These are phyloP conservation scores for Petunia hybrid DNA, from an alignment of 305 asterid species.

Conservation along the genomic window DNA sequence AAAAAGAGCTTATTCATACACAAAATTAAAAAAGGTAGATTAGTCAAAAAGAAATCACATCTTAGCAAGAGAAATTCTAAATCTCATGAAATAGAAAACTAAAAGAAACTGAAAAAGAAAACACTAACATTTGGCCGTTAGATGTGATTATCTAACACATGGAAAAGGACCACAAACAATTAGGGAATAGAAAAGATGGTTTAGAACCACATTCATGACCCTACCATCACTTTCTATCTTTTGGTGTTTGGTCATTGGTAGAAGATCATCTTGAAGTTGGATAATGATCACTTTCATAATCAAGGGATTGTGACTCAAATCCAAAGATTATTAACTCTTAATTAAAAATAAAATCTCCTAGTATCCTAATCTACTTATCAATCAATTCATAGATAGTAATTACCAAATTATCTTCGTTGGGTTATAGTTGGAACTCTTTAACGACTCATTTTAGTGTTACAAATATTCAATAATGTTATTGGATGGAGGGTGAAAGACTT, in stretches of 20 bases:
- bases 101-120: background rate
- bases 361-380: conserved; percentile 16
- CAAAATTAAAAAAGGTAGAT: background rate
- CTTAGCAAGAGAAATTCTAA: background rate
- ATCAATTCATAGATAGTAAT: background rate
- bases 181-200: conserved; percentile 35
- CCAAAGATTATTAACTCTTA: background rate
- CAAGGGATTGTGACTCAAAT: conserved; percentile 35
- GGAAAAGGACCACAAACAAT: conserved; percentile 13
- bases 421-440: background rate
- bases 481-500: background rate
- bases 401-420: background rate
- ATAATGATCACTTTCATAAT: conserved; percentile 42
- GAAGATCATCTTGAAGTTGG: conserved; percentile 39
- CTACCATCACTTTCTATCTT: conserved; percentile 27
- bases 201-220: conserved; percentile 24
- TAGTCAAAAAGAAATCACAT: background rate
- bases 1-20: background rate
- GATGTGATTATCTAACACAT: conserved; percentile 33
- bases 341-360: conserved; percentile 6
- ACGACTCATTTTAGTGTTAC: background rate
- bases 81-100: background rate
- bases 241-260: conserved; percentile 30
- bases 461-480: background rate
- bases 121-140: background rate